A percentile compares a stretch with the other conserved stretches of the same genome.
These are phyloP conservation scores for Pseudozyma tsukubaensis DNA, from an alignment of 1,284 basidiomycete genomes.

Conservation along the genomic window DNA sequence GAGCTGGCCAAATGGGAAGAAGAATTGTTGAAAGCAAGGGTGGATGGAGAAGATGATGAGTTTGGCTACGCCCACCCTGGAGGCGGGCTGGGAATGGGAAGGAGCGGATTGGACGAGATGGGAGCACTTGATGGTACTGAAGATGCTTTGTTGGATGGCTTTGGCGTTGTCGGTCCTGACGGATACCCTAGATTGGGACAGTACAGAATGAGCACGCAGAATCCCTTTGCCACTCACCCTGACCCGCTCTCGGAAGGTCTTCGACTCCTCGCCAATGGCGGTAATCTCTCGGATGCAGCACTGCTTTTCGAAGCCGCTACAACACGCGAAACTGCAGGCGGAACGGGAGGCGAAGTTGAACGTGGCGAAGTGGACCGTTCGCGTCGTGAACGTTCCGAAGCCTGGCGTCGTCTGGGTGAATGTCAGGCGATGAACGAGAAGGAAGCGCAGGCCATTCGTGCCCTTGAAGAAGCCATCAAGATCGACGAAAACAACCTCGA, in stretches of 20 bases:
- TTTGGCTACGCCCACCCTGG: constrained; percentile 70
- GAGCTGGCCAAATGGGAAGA: constrained; percentile 78
- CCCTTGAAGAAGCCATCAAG: constrained; percentile 72
- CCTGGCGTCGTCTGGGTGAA: constrained; percentile 93
- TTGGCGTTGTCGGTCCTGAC: constrained; percentile 58
- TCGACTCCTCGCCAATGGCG: constrained; percentile 78
- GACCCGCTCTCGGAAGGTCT: constrained; percentile 73
- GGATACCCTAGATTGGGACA: constrained; percentile 63
- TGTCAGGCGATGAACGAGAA: constrained; percentile 94
- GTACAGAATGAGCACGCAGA: constrained; percentile 69
- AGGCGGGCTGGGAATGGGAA: constrained; percentile 62
- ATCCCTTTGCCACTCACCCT: constrained; percentile 76
- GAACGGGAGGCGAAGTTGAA: constrained; percentile 74
- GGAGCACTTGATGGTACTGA: constrained; percentile 63
- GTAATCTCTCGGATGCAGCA: constrained; percentile 85
- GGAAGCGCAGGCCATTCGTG: constrained; percentile 73
- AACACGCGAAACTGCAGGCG: constrained; percentile 53
- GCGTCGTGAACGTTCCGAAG: constrained; percentile 75
- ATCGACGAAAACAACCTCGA: constrained; percentile 81
- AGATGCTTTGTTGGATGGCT: constrained; percentile 56
- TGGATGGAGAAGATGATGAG: constrained; percentile 72
- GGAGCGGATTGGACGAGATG: constrained; percentile 52
- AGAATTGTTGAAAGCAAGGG: constrained; percentile 72
- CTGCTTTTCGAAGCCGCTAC: constrained; percentile 86
- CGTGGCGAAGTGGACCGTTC: constrained; percentile 72